These are phyloP conservation scores for Alectoria sarmentosa DNA, from an alignment of 495 filamentous ascomycete species.

Conservation along the genomic window DNA sequence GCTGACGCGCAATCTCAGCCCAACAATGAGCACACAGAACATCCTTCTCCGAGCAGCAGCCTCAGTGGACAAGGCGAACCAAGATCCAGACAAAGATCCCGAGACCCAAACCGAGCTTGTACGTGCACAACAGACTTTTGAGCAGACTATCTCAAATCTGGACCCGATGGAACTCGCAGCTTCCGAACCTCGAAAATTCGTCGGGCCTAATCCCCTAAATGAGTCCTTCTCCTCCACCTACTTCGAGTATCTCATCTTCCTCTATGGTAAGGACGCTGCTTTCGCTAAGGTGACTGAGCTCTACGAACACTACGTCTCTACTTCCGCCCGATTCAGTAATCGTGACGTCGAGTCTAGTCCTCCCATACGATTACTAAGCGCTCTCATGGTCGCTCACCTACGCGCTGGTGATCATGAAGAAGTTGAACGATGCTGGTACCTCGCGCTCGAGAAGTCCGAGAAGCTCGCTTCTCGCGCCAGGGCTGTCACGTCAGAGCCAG, in stretches of 20 bases:
- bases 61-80: constrained; percentile 25
- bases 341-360: constrained; percentile 26
- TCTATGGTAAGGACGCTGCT: constrained; percentile 52
- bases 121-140: constrained; percentile 27
- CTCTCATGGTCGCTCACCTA: constrained; percentile 57
- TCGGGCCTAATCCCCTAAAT: constrained; percentile 23
- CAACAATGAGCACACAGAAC: constrained; percentile 40
- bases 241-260: constrained; percentile 54
- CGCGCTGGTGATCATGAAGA: constrained; percentile 47
- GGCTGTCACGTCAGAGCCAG: constrained; percentile 22
- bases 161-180: constrained; percentile 29
- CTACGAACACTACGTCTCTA: constrained; percentile 44
- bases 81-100: constrained; percentile 28
- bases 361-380: constrained; percentile 53
- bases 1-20: constrained; percentile 37
- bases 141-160: constrained; percentile 30
- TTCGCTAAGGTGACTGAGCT: constrained; percentile 48
- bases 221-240: constrained; percentile 41
- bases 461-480: constrained; percentile 33
- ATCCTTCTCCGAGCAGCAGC: constrained; percentile 39
- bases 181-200: constrained; percentile 28
- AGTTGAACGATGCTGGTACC: constrained; percentile 59
- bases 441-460: constrained; percentile 47
- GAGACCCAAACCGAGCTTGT: constrained; percentile 12
- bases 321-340: constrained; percentile 29